phyloP scores from a whole-genome alignment of 2,329 filamentous ascomycete genomes.

The Xylariaceae sp. region DNA sequence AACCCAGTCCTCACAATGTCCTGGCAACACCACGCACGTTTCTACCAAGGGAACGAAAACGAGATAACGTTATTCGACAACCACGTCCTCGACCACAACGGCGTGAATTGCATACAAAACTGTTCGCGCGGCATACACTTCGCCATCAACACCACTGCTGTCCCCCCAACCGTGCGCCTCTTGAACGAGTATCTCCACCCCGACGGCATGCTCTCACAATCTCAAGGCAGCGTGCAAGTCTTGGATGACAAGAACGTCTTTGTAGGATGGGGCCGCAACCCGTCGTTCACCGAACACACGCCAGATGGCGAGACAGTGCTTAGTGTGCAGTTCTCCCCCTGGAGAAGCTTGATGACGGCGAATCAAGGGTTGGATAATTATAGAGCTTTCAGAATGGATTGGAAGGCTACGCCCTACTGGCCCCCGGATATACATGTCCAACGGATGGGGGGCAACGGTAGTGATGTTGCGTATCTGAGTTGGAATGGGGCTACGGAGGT shows the following conservation, averaged over 20 bases:
- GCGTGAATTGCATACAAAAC: conserved; percentile 6
- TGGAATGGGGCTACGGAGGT: conserved; percentile 16
- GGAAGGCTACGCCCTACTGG: conserved; percentile 12
- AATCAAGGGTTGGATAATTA: conserved; percentile 11
- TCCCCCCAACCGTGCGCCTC: conserved; percentile 9
- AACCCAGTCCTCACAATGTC: conserved; percentile 10
- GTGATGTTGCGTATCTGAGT: conserved; percentile 6
- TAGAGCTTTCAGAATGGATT: conserved; percentile 12
- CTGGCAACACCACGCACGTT: conserved; percentile 17
- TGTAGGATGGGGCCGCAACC: conserved; percentile 7
- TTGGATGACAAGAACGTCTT: conserved; percentile 5
- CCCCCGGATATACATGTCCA: conserved; percentile 6
- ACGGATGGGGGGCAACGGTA: conserved; percentile 1
- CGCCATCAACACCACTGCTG: conserved; percentile 4
- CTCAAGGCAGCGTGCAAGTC: conserved; percentile 3
- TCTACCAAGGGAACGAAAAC: conserved; percentile 6
- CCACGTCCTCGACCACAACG: conserved; percentile 7
- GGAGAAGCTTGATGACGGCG: conserved; percentile 4
- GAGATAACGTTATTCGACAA: conserved; percentile 16
- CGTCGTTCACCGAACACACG: conserved; percentile 7
- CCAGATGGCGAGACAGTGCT: conserved; percentile 4
- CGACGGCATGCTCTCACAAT: conserved; percentile 2
- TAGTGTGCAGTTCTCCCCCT: conserved; percentile 13
- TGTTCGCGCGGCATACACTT: conserved; percentile 13
- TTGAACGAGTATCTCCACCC: conserved; percentile 13